A percentile compares a stretch with the other conserved stretches of the same genome.
Conservation (phyloP, 2,329 filamentous ascomycete species). For the Diaporthe velutina region DNA sequence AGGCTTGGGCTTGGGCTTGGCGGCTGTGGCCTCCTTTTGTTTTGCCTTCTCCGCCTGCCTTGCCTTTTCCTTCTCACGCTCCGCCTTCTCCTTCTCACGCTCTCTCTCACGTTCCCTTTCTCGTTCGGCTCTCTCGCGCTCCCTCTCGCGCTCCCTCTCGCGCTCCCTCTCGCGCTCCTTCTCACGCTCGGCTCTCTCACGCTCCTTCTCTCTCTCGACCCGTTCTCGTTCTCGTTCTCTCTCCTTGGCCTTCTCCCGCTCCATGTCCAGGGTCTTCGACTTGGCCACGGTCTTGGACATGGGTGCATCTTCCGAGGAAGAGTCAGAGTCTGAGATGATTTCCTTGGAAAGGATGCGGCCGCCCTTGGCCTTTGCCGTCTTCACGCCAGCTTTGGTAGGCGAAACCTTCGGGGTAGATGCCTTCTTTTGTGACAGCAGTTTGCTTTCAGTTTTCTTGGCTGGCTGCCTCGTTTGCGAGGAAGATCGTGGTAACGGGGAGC, state of each 20-base stretch:
- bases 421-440: constrained; percentile 60
- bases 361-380: constrained; percentile 51
- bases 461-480: constrained; percentile 63
- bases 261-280: constrained; percentile 40
- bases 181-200: constrained; percentile 30
- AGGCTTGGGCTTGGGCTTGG: constrained; percentile 54
- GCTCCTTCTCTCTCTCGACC: constrained; percentile 19
- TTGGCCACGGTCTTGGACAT: constrained; percentile 52
- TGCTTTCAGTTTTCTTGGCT: constrained; percentile 71
- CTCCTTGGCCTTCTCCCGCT: constrained; percentile 31
- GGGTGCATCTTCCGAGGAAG: constrained; percentile 65
- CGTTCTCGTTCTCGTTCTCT: constrained; percentile 25
- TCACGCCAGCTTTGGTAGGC: constrained; percentile 55
- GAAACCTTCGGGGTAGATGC: constrained; percentile 52
- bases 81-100: constrained; percentile 34
- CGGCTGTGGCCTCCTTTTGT: constrained; percentile 45
- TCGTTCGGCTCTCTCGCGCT: background rate
- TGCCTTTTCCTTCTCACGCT: constrained; percentile 41
- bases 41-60: constrained; percentile 43
- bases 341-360: constrained; percentile 66
- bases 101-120: constrained; percentile 39
- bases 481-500: constrained; percentile 62
- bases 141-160: constrained; percentile 34
- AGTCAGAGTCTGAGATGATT: constrained; percentile 66
- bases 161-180: constrained; percentile 15